A percentile compares a stretch with the other conserved stretches of the same genome.
These are phyloP conservation scores for Diddensiella caesifluorescens DNA, from an alignment of 805 yeast genomes.

Conservation along the genomic window DNA sequence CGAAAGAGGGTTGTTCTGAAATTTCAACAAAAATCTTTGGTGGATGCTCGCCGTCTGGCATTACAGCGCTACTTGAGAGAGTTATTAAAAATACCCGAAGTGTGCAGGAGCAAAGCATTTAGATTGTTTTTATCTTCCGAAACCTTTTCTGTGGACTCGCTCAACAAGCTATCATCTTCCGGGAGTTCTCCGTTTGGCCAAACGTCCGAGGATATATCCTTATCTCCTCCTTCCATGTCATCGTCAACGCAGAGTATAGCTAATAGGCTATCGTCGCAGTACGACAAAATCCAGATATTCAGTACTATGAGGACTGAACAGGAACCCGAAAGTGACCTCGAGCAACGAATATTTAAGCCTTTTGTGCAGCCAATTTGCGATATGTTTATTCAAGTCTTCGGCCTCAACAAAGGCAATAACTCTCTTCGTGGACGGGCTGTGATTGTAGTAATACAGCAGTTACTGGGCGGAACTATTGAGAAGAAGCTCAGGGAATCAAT, in stretches of 20 bases:
- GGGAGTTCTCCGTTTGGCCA: neutral
- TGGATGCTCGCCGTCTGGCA: conserved; percentile 56
- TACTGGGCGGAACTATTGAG: conserved; percentile 84
- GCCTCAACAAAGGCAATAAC: conserved; percentile 54
- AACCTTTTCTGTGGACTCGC: conserved; percentile 38
- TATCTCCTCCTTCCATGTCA: too few relatives aligned
- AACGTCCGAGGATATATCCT: too few relatives aligned
- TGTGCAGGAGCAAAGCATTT: conserved; percentile 69
- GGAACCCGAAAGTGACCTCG: conserved; percentile 2
- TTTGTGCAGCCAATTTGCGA: conserved; percentile 83
- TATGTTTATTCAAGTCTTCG: conserved; percentile 62
- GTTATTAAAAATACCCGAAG: conserved; percentile 55
- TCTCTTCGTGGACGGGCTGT: conserved; percentile 87
- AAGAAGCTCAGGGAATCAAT: conserved; percentile 43
- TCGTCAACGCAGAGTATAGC: too few relatives aligned
- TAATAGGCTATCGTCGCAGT: too few relatives aligned
- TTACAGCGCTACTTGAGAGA: conserved; percentile 58
- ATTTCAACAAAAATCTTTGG: conserved; percentile 56
- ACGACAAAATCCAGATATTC: too few relatives aligned
- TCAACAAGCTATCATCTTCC: neutral
- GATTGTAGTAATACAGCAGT: conserved; percentile 72
- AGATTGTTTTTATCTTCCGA: conserved; percentile 76
- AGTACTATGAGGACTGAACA: too few relatives aligned
- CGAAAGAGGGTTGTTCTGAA: conserved; percentile 56
- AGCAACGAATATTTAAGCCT: conserved; percentile 32